Evolutionary conservation across 2,329 filamentous ascomycete genomes (phyloP), one percentile per base, ranked within the genome.

Genomic region (Aureobasidium sp.): DNA sequence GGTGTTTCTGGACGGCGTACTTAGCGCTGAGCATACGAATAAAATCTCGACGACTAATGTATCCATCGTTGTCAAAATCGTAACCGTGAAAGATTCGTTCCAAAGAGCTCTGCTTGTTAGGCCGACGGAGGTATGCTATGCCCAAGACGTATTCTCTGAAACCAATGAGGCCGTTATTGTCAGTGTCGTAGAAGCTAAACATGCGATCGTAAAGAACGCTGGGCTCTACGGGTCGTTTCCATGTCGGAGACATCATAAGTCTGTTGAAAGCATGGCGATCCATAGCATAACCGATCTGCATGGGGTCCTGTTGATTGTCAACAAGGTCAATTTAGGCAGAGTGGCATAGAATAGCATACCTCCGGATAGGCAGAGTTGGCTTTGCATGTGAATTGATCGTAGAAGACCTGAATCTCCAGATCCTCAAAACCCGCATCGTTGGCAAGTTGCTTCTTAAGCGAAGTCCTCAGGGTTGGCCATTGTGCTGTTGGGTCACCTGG

Each of bases 321-420:
- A 11, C 14, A 27, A 17, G 15, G 25, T 11, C 5, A 15, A 22
- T 14, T 34, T 22, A 29, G 31, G n/a, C 3, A 34, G 15, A 56
- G 2, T 5, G 2, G 5, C 6, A 42, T 34, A 9, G 7, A 27
- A 22, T 44, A 3, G 37, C 31, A 17, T 59, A 59, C 55, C 20
- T 88, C 84, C 37, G 85, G 78, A 88, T 89, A 96, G 71, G 93
- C 87, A 6, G 87, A 87, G 67, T 89, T 93, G 45, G 93, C 93
- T 75, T 97, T 87, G 72, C 92, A 97, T 5, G 90, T 92, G 83
- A 96, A 99, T 71, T 97, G 93, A 70, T 97, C 93, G 87, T 92
- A 97, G 45, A 96, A 84, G 7, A 92, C 93, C 75, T 97, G 93
- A 6, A 99, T 79, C 73, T 96, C 91, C 1, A 91, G 88, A 31